Conservation (phyloP, 345 rosid species). For the Passiflora organensis region DNA sequence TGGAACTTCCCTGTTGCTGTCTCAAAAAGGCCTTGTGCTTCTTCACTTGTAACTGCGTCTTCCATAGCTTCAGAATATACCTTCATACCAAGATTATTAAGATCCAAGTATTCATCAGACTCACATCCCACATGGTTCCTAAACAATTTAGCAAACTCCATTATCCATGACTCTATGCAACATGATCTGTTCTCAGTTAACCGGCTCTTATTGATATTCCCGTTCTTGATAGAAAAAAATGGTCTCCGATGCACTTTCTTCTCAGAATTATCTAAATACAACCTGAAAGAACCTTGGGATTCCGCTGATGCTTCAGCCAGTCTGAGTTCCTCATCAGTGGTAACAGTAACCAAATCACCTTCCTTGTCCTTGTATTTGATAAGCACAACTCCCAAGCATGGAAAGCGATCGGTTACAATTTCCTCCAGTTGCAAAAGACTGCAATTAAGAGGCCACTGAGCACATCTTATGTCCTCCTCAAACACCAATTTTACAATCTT, state of each 20-base stretch:
- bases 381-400: constrained; percentile 55
- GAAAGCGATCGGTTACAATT: constrained; percentile 63
- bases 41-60: constrained; percentile 81
- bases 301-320: constrained; percentile 57
- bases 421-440: constrained; percentile 67
- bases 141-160: constrained; percentile 72
- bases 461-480: constrained; percentile 76
- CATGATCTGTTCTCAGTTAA: constrained; percentile 26
- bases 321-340: constrained; percentile 74
- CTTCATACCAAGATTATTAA: constrained; percentile 78
- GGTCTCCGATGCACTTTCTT: constrained; percentile 31
- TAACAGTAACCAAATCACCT: constrained; percentile 85
- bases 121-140: constrained; percentile 70
- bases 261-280: constrained; percentile 52
- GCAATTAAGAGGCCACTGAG: constrained; percentile 60
- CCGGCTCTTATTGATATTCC: constrained; percentile 28
- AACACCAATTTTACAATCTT: constrained; percentile 63
- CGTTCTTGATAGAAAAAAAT: constrained; percentile 20
- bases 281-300: constrained; percentile 45
- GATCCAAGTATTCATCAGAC: constrained; percentile 59
- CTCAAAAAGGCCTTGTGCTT: constrained; percentile 67
- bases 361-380: constrained; percentile 81
- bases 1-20: constrained; percentile 74
- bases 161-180: constrained; percentile 76
- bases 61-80: constrained; percentile 86